Evolutionary conservation across 2,329 filamentous ascomycete genomes (phyloP).

Genomic region (Zarea fungicola): DNA sequence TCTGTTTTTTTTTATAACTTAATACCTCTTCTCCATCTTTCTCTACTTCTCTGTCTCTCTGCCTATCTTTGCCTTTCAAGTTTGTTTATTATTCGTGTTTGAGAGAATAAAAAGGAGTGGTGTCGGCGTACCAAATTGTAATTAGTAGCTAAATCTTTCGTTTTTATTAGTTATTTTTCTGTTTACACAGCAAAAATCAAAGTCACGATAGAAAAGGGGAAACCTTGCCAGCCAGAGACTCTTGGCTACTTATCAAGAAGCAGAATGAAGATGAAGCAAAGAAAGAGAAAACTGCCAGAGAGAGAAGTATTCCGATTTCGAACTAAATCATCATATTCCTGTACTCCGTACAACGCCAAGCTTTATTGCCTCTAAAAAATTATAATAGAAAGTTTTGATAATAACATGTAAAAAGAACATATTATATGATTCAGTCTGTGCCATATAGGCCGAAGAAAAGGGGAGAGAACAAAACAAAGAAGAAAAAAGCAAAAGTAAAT

Average conservation of each 20-base stretch:
- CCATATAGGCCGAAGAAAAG: background rate
- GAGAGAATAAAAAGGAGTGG: slow-evolving; percentile 1
- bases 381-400: background rate
- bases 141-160: slow-evolving; percentile 3
- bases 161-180: slow-evolving; percentile 14
- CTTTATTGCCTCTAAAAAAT: background rate
- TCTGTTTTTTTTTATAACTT: slow-evolving; percentile 4
- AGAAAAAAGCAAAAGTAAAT: background rate
- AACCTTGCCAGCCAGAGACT: no score
- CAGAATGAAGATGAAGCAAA: no score
- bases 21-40: slow-evolving; percentile 3
- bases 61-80: slow-evolving; percentile 2
- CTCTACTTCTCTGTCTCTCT: slow-evolving; percentile 12
- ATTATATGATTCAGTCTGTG: no score
- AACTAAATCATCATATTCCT: background rate
- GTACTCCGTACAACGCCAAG: background rate
- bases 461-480: background rate
- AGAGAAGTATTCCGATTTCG: background rate
- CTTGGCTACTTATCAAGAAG: no score
- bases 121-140: slow-evolving; percentile 12
- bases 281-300: background rate
- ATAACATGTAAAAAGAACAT: background rate
- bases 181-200: background rate
- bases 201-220: background rate
- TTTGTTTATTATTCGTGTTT: background rate